Conservation (phyloP, 1,284 basidiomycete species). For the Lentinula novae-zelandiae region DNA sequence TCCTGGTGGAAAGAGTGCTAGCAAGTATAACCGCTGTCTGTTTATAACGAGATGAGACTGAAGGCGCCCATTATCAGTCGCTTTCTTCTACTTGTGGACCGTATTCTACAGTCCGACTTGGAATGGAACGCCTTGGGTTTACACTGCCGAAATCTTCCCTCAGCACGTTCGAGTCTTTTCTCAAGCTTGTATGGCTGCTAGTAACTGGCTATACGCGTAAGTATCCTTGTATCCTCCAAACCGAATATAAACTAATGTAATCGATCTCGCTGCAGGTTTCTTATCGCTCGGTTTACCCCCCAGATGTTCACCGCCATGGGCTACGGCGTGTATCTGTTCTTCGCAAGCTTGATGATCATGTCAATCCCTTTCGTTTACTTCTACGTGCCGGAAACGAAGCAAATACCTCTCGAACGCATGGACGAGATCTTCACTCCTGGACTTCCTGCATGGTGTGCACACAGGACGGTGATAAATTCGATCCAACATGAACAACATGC, state of each 20-base stretch:
- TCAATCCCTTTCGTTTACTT: slow-evolving; percentile 27
- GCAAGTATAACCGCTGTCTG: slow-evolving; percentile 30
- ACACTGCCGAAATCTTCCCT: slow-evolving; percentile 30
- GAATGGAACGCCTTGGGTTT: slow-evolving; percentile 23
- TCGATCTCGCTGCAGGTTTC: slow-evolving; percentile 15
- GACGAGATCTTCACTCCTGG: slow-evolving; percentile 29
- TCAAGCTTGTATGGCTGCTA: slow-evolving; percentile 30
- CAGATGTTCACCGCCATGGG: slow-evolving; percentile 34
- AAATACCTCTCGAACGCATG: slow-evolving; percentile 33
- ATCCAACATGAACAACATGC: neutral
- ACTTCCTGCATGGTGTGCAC: slow-evolving; percentile 20
- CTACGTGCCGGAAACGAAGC: slow-evolving; percentile 28
- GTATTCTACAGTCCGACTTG: slow-evolving; percentile 33
- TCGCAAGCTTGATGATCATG: slow-evolving; percentile 31
- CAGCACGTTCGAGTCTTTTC: slow-evolving; percentile 34
- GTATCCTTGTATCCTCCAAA: neutral
- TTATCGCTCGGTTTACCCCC: slow-evolving; percentile 31
- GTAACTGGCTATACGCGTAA: slow-evolving; percentile 27
- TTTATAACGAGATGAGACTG: slow-evolving; percentile 23
- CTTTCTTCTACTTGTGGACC: slow-evolving; percentile 35
- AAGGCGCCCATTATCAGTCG: slow-evolving; percentile 13
- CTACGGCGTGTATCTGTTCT: slow-evolving; percentile 35
- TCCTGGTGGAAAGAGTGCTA: slow-evolving; percentile 27
- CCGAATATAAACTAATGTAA: neutral
- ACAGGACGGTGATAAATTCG: slow-evolving; percentile 17